Evolutionary conservation across 768 basidiomycete genomes (phyloP), one percentile per base, ranked within the genome.

Genomic region (Auricularia sp.): DNA sequence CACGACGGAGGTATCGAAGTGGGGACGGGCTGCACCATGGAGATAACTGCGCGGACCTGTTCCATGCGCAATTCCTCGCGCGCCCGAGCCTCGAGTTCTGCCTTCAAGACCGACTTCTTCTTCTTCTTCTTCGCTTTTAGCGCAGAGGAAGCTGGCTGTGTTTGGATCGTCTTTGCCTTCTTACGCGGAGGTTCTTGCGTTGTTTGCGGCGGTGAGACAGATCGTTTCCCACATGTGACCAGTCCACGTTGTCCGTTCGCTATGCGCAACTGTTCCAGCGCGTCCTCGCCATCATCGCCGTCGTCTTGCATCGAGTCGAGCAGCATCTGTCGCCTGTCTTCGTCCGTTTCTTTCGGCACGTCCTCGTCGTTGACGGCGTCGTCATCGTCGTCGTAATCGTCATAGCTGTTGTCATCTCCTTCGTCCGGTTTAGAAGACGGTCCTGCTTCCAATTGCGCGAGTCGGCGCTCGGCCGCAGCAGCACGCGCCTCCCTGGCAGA

Each of bases 401-500:
- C 69, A 18, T 70, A 71, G 21, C 33, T 18, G 18, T 35, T 8
- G 18, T 7, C 8, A 12, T 71, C 70, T 7, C 66, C 67, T 42
- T 65, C 53, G 36, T 61, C 71, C 64, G 53, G 68, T 63, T 66
- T 36, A 7, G 23, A 35, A 16, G 43, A 39, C 63, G 43, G 21
- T 10, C n/a, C 43, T 36, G 65, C 67, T 51, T 66, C 58, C 42
- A 69, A 64, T 18, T 61, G 39, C 64, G 21, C 51, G 12, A 89
- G 62, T 39, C 91, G 80, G 23, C 76, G 78, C 73, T 93, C 88
- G 6, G 82, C 83, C n/a, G 90, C 91, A 42, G 84, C 67, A 1
- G 89, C 90, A 64, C 90, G 81, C 71, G 90, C 88, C 68, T 90
- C 90, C 65, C 90, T 77, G 14, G 90, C 91, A 36, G 87, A 81